Conservation (phyloP, 768 basidiomycete species). For the Trichaptum fuscoviolaceum region DNA sequence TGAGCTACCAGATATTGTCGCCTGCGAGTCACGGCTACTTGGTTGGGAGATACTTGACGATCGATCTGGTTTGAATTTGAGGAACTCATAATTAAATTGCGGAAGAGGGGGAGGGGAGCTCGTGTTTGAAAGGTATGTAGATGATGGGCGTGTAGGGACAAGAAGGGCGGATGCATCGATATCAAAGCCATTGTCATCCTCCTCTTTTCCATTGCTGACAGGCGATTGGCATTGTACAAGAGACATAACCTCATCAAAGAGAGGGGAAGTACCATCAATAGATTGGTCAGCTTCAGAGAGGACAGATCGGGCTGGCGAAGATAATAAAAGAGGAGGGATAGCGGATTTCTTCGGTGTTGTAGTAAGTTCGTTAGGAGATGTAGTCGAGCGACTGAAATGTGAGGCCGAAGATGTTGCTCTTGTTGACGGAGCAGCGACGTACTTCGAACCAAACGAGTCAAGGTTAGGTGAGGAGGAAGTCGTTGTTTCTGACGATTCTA, state of each 20-base stretch:
- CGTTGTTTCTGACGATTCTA: slow-evolving; percentile 24
- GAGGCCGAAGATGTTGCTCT: slow-evolving; percentile 4
- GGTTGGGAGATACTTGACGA: slow-evolving; percentile 21
- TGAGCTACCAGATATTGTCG: slow-evolving; percentile 33
- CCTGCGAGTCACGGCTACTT: slow-evolving; percentile 21
- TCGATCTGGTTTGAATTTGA: slow-evolving; percentile 10
- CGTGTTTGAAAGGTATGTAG: not conserved
- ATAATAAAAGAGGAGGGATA: not conserved
- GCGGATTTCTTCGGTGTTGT: not conserved
- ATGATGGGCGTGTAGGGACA: not conserved
- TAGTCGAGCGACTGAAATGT: slow-evolving; percentile 1
- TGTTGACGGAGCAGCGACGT: not conserved
- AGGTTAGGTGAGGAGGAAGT: slow-evolving; percentile 4
- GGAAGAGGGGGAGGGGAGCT: slow-evolving; percentile 12
- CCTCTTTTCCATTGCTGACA: not conserved
- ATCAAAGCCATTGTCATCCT: not conserved
- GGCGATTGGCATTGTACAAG: slow-evolving; percentile 6
- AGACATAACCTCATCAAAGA: slow-evolving; percentile 19
- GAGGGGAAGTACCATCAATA: slow-evolving; percentile 10
- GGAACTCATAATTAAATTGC: slow-evolving; percentile 15
- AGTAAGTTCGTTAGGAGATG: not conserved
- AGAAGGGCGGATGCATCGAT: slow-evolving; percentile 7
- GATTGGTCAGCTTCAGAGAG: not conserved
- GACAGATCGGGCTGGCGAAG: not conserved
- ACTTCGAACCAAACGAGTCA: slow-evolving; percentile 2